phyloP scores from a whole-genome alignment of 225 moss, liverwort and hornwort species.

The Pseudisothecium myosuroides region DNA sequence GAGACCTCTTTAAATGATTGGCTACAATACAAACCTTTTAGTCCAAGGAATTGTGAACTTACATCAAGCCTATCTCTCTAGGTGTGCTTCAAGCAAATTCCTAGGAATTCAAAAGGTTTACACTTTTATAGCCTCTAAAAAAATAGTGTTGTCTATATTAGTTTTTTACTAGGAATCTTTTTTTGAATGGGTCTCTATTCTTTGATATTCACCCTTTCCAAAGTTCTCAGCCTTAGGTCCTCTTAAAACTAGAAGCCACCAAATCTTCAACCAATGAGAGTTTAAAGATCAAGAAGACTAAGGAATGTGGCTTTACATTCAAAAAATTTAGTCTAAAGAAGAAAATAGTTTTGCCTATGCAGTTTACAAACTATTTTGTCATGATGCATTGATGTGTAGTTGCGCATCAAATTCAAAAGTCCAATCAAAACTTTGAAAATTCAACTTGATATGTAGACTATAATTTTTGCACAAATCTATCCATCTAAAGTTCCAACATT shows the following conservation, averaged over 20 bases:
- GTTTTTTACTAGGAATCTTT: not conserved
- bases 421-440: too few relatives aligned
- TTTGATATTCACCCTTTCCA: not conserved
- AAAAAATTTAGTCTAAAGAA: not conserved
- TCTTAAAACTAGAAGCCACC: not conserved
- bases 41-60: not conserved
- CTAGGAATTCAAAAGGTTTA: not conserved
- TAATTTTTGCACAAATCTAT: too few relatives aligned
- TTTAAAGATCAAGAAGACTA: not conserved
- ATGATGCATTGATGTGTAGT: not conserved
- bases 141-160: not conserved
- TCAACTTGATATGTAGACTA: too few relatives aligned
- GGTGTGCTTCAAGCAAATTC: not conserved
- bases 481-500: too few relatives aligned
- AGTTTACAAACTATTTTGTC: not conserved
- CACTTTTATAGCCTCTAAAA: not conserved
- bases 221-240: not conserved
- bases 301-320: not conserved
- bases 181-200: not conserved
- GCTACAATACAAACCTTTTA: too few relatives aligned
- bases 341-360: rapidly evolving
- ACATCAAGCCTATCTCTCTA: not conserved
- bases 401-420: too few relatives aligned
- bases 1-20: not conserved
- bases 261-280: not conserved